Base-by-base conservation (phyloP, 2,329 filamentous ascomycete genomes). In the Mycosphaerella sp. region DNA sequence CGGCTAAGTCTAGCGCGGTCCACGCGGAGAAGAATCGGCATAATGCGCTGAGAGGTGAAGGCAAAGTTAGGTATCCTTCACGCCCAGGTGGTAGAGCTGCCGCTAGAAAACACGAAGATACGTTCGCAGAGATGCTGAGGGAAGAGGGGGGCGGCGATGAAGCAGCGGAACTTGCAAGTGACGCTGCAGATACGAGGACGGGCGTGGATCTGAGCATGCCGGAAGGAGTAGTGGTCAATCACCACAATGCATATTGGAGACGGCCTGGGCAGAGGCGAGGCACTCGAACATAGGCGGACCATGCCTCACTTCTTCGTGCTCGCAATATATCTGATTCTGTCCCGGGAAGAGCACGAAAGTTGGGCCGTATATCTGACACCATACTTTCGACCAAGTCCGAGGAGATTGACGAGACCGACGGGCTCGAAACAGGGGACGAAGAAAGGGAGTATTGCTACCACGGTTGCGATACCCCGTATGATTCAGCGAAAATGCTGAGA, bases 231-330 rank as follows among this genome's bases (percentile, higher is more conserved):
- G 68, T 74, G 51, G 81, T 85, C 48, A 85, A 85, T 62, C 80
- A 81, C 55, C 80, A 84, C 56, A 76, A 78, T 61, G 73, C 74
- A 41, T 78, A 78, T 59, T 84, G 80, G 78, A 76, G 80, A 54
- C 76, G 76, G 53, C 40, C 51, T 41, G 56, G 53, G 11, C 36
- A 49, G 42, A 50, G 57, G 31, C 56, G 53, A 51, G 54, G 51
- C 17, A 41, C 51, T 17, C 52, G 57, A 49, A 53, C 46, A 43
- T 60, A 60, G 46, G 29, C 40, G 29, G 38, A 53, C 11, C 29
- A 41, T 41, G 32, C 45, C 46, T 44, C 38, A 29, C 40, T 48
- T 29, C 44, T 4, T 48, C 45, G 14, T 11, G 11, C n/a, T 21
- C 32, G 31, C n/a, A 34, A n/a, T 12, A 40, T 32, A n/a, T 11